Evolutionary conservation across 768 basidiomycete species (phyloP).

Genomic region (Collybiopsis luxurians): DNA sequence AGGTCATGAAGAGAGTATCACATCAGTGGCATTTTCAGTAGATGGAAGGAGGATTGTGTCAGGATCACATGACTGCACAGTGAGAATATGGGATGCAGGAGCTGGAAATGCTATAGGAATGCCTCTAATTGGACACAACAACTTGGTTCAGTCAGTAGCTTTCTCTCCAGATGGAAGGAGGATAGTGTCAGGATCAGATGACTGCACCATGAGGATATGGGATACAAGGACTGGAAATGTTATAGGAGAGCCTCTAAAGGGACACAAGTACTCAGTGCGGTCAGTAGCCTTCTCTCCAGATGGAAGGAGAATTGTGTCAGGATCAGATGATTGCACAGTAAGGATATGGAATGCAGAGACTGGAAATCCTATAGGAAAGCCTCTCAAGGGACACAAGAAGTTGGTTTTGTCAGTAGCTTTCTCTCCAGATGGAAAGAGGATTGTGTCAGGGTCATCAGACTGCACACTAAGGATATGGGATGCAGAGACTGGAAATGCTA

Average conservation of each 20-base stretch:
- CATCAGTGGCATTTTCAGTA: not conserved
- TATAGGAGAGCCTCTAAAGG: not conserved
- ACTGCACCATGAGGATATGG: not conserved
- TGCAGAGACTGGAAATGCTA: too few relatives aligned
- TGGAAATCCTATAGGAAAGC: conserved; percentile 21
- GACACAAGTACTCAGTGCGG: conserved; percentile 4
- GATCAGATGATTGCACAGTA: too few relatives aligned
- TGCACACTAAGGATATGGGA: not conserved
- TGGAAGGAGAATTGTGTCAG: conserved; percentile 31
- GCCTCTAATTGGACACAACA: not conserved
- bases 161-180: not conserved
- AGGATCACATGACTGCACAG: not conserved
- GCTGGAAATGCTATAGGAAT: not conserved
- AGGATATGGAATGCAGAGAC: too few relatives aligned
- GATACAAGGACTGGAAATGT: not conserved
- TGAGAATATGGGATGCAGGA: not conserved
- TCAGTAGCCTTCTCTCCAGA: conserved; percentile 46
- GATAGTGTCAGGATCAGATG: not conserved
- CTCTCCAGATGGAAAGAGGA: not conserved
- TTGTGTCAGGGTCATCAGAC: not conserved
- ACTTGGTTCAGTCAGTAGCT: not conserved
- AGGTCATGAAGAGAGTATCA: conserved; percentile 4
- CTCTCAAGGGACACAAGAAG: conserved; percentile 6
- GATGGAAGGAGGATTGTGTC: not conserved
- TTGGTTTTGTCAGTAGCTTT: not conserved